Evolutionary conservation across 768 basidiomycete genomes (phyloP).

Genomic region (Xerocomellus intermedius): DNA sequence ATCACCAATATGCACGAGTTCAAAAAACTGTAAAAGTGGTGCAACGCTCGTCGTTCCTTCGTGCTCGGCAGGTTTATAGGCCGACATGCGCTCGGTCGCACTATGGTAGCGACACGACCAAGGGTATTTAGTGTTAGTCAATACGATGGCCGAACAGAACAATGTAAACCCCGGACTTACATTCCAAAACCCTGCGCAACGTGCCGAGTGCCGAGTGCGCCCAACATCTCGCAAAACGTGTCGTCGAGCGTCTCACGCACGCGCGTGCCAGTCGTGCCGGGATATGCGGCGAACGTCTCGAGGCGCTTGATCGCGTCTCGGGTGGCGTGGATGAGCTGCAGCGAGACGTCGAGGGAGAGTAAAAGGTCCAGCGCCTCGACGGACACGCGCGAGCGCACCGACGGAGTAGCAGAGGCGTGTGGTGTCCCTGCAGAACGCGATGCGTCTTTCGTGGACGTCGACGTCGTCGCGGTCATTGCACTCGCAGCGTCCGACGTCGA

Average conservation of each 20-base stretch:
- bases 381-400: not conserved
- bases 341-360: constrained; percentile 86
- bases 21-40: constrained; percentile 94
- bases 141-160: not conserved
- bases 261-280: constrained; percentile 80
- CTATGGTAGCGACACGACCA: constrained; percentile 36
- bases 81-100: constrained; percentile 84
- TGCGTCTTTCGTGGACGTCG: not conserved
- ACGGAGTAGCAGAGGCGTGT: not conserved
- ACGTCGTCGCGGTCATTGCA: not conserved
- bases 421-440: not conserved
- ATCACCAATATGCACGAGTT: constrained; percentile 94
- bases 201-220: constrained; percentile 75
- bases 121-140: not conserved
- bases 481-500: not conserved
- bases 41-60: constrained; percentile 81
- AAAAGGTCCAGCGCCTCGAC: constrained; percentile 68
- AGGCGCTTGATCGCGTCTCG: constrained; percentile 90
- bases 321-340: constrained; percentile 91
- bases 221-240: constrained; percentile 81
- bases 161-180: constrained; percentile 40
- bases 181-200: constrained; percentile 73
- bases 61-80: constrained; percentile 89
- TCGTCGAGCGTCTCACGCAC: constrained; percentile 95
- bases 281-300: constrained; percentile 87